phyloP scores from a whole-genome alignment of 2,329 filamentous ascomycete species.

The Aspergillus sp. region DNA sequence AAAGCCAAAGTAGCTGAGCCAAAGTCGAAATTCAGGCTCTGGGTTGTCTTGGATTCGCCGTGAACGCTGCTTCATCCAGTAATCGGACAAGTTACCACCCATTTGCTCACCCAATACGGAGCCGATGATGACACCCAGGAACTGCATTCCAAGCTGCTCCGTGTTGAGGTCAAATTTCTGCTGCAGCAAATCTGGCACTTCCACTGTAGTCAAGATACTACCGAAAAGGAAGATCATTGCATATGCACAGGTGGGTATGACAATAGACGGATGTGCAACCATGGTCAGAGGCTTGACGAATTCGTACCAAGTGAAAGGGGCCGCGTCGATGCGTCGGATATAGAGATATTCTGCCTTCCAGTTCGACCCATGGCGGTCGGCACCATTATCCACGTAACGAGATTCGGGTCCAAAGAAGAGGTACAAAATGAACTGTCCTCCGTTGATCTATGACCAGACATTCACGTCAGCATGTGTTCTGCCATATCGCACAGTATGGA shows the following conservation, averaged over 20 bases:
- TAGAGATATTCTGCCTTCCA: constrained; percentile 45
- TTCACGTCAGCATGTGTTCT: constrained; percentile 7
- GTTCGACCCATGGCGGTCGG: constrained; percentile 16
- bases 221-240: constrained; percentile 55
- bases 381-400: constrained; percentile 40
- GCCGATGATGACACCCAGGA: constrained; percentile 55
- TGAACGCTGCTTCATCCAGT: constrained; percentile 50
- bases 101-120: constrained; percentile 57
- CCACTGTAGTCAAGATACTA: constrained; percentile 52
- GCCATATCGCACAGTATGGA: neutral
- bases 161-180: constrained; percentile 54
- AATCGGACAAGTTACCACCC: constrained; percentile 52
- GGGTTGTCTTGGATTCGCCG: constrained; percentile 32
- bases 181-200: constrained; percentile 56
- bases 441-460: constrained; percentile 44
- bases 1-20: constrained; percentile 54
- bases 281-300: constrained; percentile 51
- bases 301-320: constrained; percentile 44
- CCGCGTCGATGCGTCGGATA: constrained; percentile 49
- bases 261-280: constrained; percentile 42
- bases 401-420: constrained; percentile 54
- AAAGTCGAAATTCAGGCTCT: constrained; percentile 52
- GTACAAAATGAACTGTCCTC: constrained; percentile 53
- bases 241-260: constrained; percentile 52
- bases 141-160: constrained; percentile 57